Base-by-base conservation (phyloP, 345 rosid species). In the Salix caprea region DNA sequence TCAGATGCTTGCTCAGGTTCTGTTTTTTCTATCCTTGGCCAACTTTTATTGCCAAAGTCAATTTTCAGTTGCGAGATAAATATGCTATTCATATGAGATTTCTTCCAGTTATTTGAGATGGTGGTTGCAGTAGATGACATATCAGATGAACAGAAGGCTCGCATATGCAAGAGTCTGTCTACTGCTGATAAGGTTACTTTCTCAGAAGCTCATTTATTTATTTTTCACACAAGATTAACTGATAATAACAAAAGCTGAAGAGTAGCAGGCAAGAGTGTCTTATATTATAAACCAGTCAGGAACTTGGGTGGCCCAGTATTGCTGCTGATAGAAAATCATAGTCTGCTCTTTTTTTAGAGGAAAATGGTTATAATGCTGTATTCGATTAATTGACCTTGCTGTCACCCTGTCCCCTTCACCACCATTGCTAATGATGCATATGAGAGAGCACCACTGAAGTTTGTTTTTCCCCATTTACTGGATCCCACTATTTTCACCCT, bases 111-210 rank as follows among this genome's bases (percentile, higher is more conserved):
- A 79, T 88, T 92, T 75, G 94, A 96, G 42, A 66, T 88, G 74
- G 85, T 88, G 79, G 90, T 87, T 1, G 87, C 86, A 84, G 86
- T 88, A 65, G 94, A 87, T 69, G 97, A 94, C 79, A 77, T 88
- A 78, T 80, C 93, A 5, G 98, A 96, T 86, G 94, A 85, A 73
- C 95, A 94, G 85, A 92, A 92, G 89, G 97, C 97, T 88, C 87
- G 89, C 78, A 90, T 94, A 85, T 91, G 91, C 91, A 91, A 86
- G 81, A 79, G 87, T 69, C 81, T 94, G 80, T 98, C 79, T 78
- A 87, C 83, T 80, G 90, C 97, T 72, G 98, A 92, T 80, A 96
- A 92, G 97, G 99, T 91, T 54, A 78, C 69, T 67, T 70, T 69
- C 75, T 67, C 39, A 42, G 19, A 28, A 44, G 42, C 71, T 58